Evolutionary conservation across 495 filamentous ascomycete genomes (phyloP), one percentile per base, ranked within the genome.

Genomic region (Neurospora hispaniola): DNA sequence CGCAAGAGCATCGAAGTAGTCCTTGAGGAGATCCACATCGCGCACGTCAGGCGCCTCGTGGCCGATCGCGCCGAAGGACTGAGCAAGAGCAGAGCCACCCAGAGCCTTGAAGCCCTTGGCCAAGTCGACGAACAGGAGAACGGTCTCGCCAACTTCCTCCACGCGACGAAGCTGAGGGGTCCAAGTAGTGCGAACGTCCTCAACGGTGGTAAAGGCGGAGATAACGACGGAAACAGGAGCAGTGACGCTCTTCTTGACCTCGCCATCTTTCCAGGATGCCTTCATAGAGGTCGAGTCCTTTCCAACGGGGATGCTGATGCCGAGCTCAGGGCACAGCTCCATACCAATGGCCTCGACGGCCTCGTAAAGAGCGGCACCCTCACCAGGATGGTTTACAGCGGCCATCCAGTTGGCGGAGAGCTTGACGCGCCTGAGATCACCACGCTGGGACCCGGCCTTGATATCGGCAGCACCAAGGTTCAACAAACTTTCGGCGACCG

Each of bases 261-360:
- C 86, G 46, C 86, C 84, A 71, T 96, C 93, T 76, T 89, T 91
- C 96, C 96, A 99, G 72, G 93, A 92, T 83, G 96, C 94, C 85
- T 97, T 98, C 96, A 99, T 98, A 18, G 93, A 97, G 82, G 96
- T 97, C 5, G 95, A 98, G 80, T 99, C 96, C 83, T 98, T 98
- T 70, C 96, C 96, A 10, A 98, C 96, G 5, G 96, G 96, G 72
- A 98, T 97, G 71, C 91, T 93, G 75, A 98, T 89, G 23, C 93
- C 93, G 43, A 98, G 86, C 77, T 90, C 88, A 27, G 92, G 92
- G 76, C 84, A 88, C 7, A 97, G 83, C n/a, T 95, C 92, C 84
- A 97, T 89, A 68, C 93, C 93, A 75, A 97, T 94, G 7, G 96
- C 94, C 79, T 97, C 89, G 41, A 98, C 96, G 41, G 93, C 96